phyloP scores from a whole-genome alignment of 345 rosid species.

The Physaria fendleri region DNA sequence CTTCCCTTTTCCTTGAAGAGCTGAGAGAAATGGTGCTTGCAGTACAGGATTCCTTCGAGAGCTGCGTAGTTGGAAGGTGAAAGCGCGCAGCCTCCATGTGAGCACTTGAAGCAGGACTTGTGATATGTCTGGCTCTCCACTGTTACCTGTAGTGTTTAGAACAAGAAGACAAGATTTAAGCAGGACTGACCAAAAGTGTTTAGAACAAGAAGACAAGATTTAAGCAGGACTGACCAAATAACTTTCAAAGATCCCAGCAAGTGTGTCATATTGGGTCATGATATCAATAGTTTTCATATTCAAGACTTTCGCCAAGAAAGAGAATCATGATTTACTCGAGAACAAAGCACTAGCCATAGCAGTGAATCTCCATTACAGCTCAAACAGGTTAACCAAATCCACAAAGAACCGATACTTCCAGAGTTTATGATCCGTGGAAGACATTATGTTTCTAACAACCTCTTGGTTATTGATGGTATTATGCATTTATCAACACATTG shows the following conservation, averaged over 20 bases:
- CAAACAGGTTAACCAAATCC: no score
- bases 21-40: constrained; percentile 87
- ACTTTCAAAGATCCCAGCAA: no score
- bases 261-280: no score
- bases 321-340: not conserved
- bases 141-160: constrained; percentile 44
- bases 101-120: constrained; percentile 86
- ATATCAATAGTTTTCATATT: not conserved
- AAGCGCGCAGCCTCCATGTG: no score
- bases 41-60: constrained; percentile 68
- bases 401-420: no score
- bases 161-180: not conserved
- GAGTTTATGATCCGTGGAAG: no score
- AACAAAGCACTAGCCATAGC: not conserved
- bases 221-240: not conserved
- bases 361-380: not conserved
- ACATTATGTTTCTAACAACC: not conserved
- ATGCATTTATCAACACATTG: not conserved
- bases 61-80: no score
- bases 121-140: constrained; percentile 81
- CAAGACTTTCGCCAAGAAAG: not conserved
- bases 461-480: not conserved
- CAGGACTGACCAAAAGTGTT: not conserved
- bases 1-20: constrained; percentile 94
- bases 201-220: not conserved